Evolutionary conservation across 225 moss, liverwort and hornwort genomes (phyloP).

Genomic region (Polytrichum formosum): DNA sequence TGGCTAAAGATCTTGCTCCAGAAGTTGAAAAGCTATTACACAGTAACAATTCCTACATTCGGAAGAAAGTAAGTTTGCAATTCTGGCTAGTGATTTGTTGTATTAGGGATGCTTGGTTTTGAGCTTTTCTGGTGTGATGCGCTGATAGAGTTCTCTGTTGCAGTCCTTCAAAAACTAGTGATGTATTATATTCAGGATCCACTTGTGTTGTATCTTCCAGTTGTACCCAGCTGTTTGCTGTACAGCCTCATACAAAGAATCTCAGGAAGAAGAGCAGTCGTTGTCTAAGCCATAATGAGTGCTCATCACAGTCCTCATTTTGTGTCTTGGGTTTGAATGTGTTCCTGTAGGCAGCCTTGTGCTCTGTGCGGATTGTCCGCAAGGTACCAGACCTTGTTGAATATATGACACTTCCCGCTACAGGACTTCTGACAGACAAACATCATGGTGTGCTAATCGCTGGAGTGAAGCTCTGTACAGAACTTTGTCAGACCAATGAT

Average conservation of each 20-base stretch:
- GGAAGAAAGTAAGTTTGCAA: slow-evolving; percentile 68
- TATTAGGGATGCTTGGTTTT: too few species aligned
- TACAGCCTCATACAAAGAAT: too few species aligned
- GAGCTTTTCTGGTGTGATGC: too few species aligned
- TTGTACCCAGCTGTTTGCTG: too few species aligned
- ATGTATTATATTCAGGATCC: too few species aligned
- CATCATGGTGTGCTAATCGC: slow-evolving; percentile 98
- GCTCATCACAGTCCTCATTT: slow-evolving; percentile 20
- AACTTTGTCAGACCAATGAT: slow-evolving; percentile 70
- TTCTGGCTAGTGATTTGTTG: too few species aligned
- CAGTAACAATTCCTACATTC: slow-evolving; percentile 80
- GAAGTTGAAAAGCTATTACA: slow-evolving; percentile 79
- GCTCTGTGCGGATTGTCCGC: slow-evolving; percentile 87
- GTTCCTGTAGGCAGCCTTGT: slow-evolving; percentile 41
- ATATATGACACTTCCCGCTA: slow-evolving; percentile 68
- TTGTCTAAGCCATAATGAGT: too few species aligned
- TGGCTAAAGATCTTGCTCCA: slow-evolving; percentile 80
- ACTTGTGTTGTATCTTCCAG: too few species aligned
- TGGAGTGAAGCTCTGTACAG: slow-evolving; percentile 83
- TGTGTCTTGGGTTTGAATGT: slow-evolving; percentile 15
- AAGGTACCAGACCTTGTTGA: slow-evolving; percentile 84
- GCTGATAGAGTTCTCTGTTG: too few species aligned
- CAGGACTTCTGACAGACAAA: slow-evolving; percentile 79
- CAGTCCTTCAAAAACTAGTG: too few species aligned
- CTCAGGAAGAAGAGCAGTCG: too few species aligned